These are phyloP conservation scores for Capronia americana DNA, from an alignment of 2,329 filamentous ascomycete genomes.

Conservation along the genomic window DNA sequence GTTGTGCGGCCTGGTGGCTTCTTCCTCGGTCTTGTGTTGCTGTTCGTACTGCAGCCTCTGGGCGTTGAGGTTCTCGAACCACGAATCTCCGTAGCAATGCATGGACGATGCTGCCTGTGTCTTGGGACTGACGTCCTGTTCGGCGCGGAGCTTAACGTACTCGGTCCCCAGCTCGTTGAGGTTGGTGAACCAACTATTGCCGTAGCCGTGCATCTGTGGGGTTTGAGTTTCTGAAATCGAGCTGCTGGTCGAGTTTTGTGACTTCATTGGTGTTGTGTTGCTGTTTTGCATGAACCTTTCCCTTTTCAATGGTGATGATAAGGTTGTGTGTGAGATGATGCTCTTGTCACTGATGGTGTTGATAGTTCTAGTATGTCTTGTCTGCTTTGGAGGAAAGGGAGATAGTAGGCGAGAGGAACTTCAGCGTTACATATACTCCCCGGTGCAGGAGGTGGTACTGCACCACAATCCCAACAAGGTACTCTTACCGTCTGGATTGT, in stretches of 20 bases:
- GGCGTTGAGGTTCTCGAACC: conserved; percentile 31
- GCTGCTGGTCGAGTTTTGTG: conserved; percentile 11
- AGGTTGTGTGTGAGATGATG: background rate
- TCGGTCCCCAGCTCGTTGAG: conserved; percentile 22
- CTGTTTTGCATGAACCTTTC: background rate
- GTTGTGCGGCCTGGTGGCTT: conserved; percentile 7
- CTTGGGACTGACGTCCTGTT: background rate
- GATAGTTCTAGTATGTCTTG: conserved; percentile 3
- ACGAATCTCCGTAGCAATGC: conserved; percentile 30
- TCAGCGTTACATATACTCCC: conserved; percentile 7
- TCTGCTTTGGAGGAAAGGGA: background rate
- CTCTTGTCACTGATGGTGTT: background rate
- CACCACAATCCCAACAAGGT: background rate
- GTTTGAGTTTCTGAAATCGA: background rate
- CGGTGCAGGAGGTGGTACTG: background rate
- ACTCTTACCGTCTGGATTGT: background rate
- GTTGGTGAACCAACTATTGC: conserved; percentile 31
- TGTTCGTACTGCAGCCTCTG: conserved; percentile 24
- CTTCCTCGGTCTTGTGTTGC: conserved; percentile 1
- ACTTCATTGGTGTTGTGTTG: background rate
- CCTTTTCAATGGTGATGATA: background rate
- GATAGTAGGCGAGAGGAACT: background rate
- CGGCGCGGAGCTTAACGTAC: conserved; percentile 17
- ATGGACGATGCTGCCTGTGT: conserved; percentile 3
- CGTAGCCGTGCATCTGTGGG: conserved; percentile 29